Evolutionary conservation across 495 filamentous ascomycete genomes (phyloP).

Genomic region (Penicillium cataractarum): DNA sequence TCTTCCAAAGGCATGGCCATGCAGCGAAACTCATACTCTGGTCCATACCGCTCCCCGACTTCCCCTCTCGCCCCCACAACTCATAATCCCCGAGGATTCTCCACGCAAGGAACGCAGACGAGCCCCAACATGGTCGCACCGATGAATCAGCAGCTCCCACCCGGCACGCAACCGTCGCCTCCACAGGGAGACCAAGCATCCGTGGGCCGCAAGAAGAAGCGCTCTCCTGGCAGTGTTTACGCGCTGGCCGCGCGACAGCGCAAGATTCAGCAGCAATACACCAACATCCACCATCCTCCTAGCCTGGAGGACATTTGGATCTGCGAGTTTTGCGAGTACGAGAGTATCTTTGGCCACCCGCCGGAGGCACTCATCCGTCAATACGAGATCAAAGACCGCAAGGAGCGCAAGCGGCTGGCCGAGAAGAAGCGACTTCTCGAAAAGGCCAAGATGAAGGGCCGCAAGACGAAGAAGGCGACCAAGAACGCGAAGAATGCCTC

Average conservation of each 20-base stretch:
- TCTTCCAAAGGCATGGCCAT: slow-evolving; percentile 64
- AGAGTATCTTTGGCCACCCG: slow-evolving; percentile 80
- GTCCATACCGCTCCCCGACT: slow-evolving; percentile 39
- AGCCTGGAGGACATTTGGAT: slow-evolving; percentile 83
- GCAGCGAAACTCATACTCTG: slow-evolving; percentile 44
- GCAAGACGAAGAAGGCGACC: slow-evolving; percentile 75
- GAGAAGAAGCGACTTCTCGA: slow-evolving; percentile 86
- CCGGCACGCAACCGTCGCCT: slow-evolving; percentile 38
- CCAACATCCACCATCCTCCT: slow-evolving; percentile 77
- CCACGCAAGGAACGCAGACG: slow-evolving; percentile 67
- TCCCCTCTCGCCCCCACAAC: slow-evolving; percentile 32
- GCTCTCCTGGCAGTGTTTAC: slow-evolving; percentile 61
- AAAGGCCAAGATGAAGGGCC: slow-evolving; percentile 93
- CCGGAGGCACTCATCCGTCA: slow-evolving; percentile 85
- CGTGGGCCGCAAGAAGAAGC: slow-evolving; percentile 57
- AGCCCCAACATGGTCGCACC: slow-evolving; percentile 54
- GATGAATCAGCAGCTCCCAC: slow-evolving; percentile 34
- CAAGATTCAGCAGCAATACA: slow-evolving; percentile 68
- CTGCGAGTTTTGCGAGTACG: slow-evolving; percentile 91
- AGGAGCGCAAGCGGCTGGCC: slow-evolving; percentile 75
- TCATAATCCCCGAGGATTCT: slow-evolving; percentile 43
- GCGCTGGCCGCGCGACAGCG: slow-evolving; percentile 67
- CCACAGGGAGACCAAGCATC: slow-evolving; percentile 42
- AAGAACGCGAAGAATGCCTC: slow-evolving; percentile 65
- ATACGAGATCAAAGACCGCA: slow-evolving; percentile 93